Conservation (phyloP, 495 filamentous ascomycete genomes). For the Neurospora sp. region DNA sequence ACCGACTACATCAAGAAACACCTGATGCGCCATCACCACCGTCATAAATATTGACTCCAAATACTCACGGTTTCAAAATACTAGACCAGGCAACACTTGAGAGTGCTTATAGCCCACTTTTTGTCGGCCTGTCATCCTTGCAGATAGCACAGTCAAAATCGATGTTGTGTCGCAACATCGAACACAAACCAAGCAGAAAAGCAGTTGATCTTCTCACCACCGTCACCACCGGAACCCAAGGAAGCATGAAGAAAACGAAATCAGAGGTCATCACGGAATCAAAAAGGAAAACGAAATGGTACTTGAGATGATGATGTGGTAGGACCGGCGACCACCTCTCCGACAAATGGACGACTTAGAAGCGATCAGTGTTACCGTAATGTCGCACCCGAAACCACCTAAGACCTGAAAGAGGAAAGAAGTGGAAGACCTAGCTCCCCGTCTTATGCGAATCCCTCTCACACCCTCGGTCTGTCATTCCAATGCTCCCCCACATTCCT, state of each 20-base stretch:
- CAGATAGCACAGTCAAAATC: background rate
- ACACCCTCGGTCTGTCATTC: background rate
- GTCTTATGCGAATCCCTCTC: background rate
- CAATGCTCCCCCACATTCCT: background rate
- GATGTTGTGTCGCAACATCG: background rate
- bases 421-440: background rate
- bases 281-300: background rate
- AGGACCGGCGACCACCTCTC: background rate
- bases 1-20: background rate
- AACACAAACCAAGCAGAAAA: background rate
- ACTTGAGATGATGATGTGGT: background rate
- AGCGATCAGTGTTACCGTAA: background rate
- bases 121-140: background rate
- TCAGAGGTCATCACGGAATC: background rate
- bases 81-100: background rate
- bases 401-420: background rate
- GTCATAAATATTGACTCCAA: background rate
- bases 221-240: background rate
- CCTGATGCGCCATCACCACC: background rate
- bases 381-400: background rate
- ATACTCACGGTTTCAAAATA: background rate
- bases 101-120: background rate
- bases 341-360: background rate
- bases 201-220: background rate
- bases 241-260: background rate